A percentile compares a stretch with the other conserved stretches of the same genome.
Conservation (phyloP, 306 rosid genomes). For the Ormosia emarginata region DNA sequence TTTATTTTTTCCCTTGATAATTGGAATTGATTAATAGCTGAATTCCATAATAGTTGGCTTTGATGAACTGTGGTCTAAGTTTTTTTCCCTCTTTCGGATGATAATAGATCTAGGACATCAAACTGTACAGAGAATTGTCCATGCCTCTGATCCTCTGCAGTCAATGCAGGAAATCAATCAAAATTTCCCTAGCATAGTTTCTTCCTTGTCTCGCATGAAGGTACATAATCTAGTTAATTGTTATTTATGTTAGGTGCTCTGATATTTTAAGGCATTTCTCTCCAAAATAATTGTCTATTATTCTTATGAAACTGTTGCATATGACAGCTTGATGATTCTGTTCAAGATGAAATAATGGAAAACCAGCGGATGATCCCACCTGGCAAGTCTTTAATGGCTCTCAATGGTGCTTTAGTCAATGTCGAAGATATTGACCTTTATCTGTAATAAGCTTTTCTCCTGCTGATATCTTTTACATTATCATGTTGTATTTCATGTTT, state of each 20-base stretch:
- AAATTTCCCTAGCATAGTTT: constrained; percentile 88
- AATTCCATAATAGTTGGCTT: constrained; percentile 1
- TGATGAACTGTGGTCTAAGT: constrained; percentile 1
- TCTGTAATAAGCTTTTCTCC: constrained; percentile 66
- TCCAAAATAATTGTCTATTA: not conserved
- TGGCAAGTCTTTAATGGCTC: constrained; percentile 97
- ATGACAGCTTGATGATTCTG: constrained; percentile 82
- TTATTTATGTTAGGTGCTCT: constrained; percentile 5
- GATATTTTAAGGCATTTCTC: not conserved
- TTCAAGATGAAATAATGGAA: constrained; percentile 82
- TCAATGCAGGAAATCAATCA: constrained; percentile 98
- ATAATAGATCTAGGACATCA: constrained; percentile 90
- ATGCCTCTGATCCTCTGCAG: constrained; percentile 93
- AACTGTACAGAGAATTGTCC: constrained; percentile 96
- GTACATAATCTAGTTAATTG: constrained; percentile 29
- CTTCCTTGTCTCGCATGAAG: constrained; percentile 98
- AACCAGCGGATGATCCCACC: constrained; percentile 98
- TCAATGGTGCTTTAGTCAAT: constrained; percentile 95
- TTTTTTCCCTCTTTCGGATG: not conserved
- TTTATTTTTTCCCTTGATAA: not conserved
- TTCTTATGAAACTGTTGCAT: constrained; percentile 30
- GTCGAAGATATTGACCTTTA: constrained; percentile 92
- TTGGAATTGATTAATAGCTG: not conserved
- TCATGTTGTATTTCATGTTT: constrained; percentile 17
- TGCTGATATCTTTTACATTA: constrained; percentile 29